Conservation (phyloP, 164 flowering plant genomes). For the grape (Vitis vinifera) region DNA sequence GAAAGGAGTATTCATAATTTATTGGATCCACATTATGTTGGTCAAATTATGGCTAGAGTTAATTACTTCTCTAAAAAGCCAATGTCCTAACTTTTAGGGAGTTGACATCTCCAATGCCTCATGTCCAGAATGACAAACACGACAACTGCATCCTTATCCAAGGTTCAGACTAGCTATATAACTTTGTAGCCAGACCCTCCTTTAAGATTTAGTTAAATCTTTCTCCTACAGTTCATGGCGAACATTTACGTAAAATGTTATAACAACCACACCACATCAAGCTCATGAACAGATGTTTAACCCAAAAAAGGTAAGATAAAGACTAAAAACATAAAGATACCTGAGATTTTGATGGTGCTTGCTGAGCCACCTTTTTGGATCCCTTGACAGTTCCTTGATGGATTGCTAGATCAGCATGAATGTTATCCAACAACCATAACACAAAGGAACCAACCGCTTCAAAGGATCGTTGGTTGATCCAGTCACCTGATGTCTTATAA, state of each 20-base stretch:
- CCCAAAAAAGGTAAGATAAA: not conserved
- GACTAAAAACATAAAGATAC: slow-evolving; percentile 13
- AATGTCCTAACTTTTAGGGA: too few species aligned
- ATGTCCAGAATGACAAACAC: too few species aligned
- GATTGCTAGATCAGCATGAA: slow-evolving; percentile 34
- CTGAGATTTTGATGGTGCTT: slow-evolving; percentile 43
- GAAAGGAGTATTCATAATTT: too few species aligned
- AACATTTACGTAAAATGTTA: not conserved
- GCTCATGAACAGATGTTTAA: not conserved
- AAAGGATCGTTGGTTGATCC: slow-evolving; percentile 32
- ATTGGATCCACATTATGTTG: too few species aligned
- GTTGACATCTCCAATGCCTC: too few species aligned
- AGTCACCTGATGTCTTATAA: slow-evolving; percentile 46
- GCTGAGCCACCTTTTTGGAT: slow-evolving; percentile 38
- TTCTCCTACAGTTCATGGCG: not conserved
- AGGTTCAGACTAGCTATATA: too few species aligned
- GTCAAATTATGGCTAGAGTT: too few species aligned
- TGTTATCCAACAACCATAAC: slow-evolving; percentile 38
- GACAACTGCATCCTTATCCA: too few species aligned
- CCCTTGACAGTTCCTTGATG: slow-evolving; percentile 36
- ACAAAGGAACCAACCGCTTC: slow-evolving; percentile 44
- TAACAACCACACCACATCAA: not conserved
- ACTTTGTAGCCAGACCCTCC: too few species aligned
- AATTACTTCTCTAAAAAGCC: too few species aligned
- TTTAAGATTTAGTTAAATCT: not conserved